Percentiles rank a stretch among this genome's conserved stretches.
These are phyloP conservation scores for Wallacemonas sp. DNA, from an alignment of 208 protist genomes.

Conservation along the genomic window DNA sequence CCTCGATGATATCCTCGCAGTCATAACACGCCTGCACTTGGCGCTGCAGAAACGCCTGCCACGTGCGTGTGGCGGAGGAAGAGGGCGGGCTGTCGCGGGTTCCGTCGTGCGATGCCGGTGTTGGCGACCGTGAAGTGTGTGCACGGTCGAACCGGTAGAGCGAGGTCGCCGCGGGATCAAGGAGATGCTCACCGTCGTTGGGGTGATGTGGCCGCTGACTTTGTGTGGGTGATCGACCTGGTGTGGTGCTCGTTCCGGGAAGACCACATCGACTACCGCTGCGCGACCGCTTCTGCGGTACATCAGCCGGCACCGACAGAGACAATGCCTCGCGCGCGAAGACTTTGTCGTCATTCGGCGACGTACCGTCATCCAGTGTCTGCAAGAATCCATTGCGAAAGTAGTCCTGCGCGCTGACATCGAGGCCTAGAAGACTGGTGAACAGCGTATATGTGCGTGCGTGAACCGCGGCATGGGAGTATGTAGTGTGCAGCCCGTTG, in stretches of 20 bases:
- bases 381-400: not conserved
- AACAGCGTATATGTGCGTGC: not conserved
- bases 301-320: not conserved
- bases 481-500: too few species aligned
- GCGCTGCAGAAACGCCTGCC: slow-evolving; percentile 12
- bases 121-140: too few species aligned
- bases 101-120: not conserved
- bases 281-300: not conserved
- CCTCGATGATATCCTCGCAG: slow-evolving; percentile 15
- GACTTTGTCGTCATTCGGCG: not conserved
- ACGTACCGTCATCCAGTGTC: not conserved
- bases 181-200: not conserved
- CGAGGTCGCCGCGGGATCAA: slow-evolving; percentile 16
- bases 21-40: slow-evolving; percentile 19
- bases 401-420: not conserved
- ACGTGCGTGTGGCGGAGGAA: not conserved
- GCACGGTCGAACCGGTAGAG: not conserved
- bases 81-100: too few species aligned
- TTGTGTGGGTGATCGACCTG: too few species aligned
- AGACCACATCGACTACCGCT: too few species aligned
- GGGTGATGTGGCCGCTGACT: not conserved
- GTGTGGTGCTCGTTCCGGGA: too few species aligned
- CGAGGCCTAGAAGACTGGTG: not conserved
- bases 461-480: not conserved
- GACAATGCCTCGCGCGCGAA: not conserved